Base-by-base conservation (phyloP, 495 filamentous ascomycete species). In the Aspergillus funiculosus region DNA sequence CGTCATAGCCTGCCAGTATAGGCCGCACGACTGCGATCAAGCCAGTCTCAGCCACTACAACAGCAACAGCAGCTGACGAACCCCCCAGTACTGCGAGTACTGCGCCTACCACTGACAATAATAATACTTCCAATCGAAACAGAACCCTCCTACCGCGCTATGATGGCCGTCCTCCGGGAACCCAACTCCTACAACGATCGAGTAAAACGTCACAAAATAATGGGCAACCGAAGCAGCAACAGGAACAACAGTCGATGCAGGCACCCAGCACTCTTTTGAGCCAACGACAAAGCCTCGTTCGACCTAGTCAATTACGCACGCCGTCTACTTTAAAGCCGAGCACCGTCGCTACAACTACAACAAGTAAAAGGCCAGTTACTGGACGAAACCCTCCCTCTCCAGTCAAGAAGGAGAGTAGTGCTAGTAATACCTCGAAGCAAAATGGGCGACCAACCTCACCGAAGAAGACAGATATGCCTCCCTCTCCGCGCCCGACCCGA, bases 391-490 rank as follows among this genome's bases (percentile, higher is more conserved):
- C 60, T 5, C 53, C 54, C 2, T 72, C 67, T 0, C 69, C 67
- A 6, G 40, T 57, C 10, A 69, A 70, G 35, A 50, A 46, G 18
- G 41, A 54, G 20, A 18, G 25, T 8, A 13, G 13, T 9, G 7
- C 18, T 24, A 34, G 28, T n/a, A n/a, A 39, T 5, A 29, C 48
- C 1, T 27, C 50, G 4, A 57, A 36, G 36, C 52, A 60, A 40
- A 37, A 40, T 43, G 37, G 42, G 43, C 43, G 47, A 17, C 54
- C 67, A 7, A 7, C 48, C 8, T 67, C 68, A 4, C 63, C 68
- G 6, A 67, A 61, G 48, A 70, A 66, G 45, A 53, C 59, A 9
- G 59, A 63, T 6, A 68, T 71, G 64, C 61, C 56, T 20, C 68
- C 66, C 0, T 66, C 66, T 1, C 51, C 57, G 10, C 67, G 66